Evolutionary conservation across 768 basidiomycete genomes (phyloP).

Genomic region (Russula sp.): DNA sequence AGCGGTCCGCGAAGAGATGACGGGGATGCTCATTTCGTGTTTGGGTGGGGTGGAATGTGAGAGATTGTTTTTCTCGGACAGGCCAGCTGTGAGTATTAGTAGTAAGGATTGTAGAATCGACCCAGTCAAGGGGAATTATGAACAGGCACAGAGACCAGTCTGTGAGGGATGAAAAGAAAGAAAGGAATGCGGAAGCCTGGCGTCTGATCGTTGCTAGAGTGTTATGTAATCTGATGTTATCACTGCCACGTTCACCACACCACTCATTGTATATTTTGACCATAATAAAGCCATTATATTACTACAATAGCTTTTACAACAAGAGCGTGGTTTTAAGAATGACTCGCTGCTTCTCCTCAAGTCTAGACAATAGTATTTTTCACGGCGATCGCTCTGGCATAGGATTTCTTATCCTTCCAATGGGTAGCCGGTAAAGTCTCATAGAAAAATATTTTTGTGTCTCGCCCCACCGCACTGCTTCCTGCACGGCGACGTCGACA

Average conservation of each 20-base stretch:
- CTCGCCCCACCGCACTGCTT: slow-evolving; percentile 68
- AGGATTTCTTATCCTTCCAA: slow-evolving; percentile 37
- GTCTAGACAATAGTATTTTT: background rate
- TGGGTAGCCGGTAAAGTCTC: slow-evolving; percentile 69
- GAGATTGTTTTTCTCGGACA: slow-evolving; percentile 4
- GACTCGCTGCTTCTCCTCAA: too few relatives aligned
- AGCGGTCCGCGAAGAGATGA: slow-evolving; percentile 13
- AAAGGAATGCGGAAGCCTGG: background rate
- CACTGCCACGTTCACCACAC: background rate
- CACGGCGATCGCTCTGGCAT: slow-evolving; percentile 27
- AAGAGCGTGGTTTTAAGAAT: too few relatives aligned
- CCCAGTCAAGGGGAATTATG: background rate
- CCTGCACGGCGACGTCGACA: slow-evolving; percentile 61
- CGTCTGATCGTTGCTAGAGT: background rate
- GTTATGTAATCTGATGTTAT: background rate
- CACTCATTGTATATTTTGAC: background rate
- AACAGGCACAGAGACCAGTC: slow-evolving; percentile 24
- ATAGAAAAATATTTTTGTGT: slow-evolving; percentile 74
- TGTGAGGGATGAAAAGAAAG: slow-evolving; percentile 6
- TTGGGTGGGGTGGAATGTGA: background rate
- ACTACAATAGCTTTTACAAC: background rate
- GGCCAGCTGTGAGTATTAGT: slow-evolving; percentile 10
- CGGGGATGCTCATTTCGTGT: slow-evolving; percentile 19
- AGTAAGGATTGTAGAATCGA: background rate
- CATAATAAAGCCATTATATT: background rate